Percentiles rank a stretch among this genome's conserved stretches.
Conservation (phyloP, 306 rosid species). For the Neltuma alba region DNA sequence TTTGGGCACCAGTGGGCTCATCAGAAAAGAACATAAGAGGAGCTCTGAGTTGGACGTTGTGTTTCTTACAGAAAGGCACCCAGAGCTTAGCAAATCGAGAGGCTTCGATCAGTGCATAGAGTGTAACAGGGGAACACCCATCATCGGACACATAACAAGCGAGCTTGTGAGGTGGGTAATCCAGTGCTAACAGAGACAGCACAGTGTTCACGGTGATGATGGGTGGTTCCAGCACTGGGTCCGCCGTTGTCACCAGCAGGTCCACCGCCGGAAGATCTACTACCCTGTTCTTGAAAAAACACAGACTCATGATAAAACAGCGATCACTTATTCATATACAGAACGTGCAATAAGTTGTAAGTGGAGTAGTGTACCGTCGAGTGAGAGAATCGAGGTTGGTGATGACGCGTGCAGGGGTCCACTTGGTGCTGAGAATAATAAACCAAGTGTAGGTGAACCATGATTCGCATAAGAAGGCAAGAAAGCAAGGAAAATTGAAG, state of each 20-base stretch:
- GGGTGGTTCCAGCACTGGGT: constrained; percentile 68
- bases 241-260: constrained; percentile 77
- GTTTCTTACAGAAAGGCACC: constrained; percentile 71
- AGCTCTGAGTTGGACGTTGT: constrained; percentile 61
- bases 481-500: constrained; percentile 46
- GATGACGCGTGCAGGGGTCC: constrained; percentile 52
- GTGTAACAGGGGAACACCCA: constrained; percentile 58
- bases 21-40: constrained; percentile 61
- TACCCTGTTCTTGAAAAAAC: constrained; percentile 31
- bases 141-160: constrained; percentile 89
- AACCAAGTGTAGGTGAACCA: constrained; percentile 61
- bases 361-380: constrained; percentile 33
- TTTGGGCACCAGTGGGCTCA: neutral
- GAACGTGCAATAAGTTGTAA: neutral
- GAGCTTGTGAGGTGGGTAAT: constrained; percentile 71
- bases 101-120: constrained; percentile 58
- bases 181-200: constrained; percentile 67
- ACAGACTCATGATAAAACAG: neutral
- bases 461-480: constrained; percentile 65
- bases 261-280: constrained; percentile 68
- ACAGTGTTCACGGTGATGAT: constrained; percentile 69
- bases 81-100: constrained; percentile 60
- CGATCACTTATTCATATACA: neutral
- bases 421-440: constrained; percentile 41
- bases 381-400: constrained; percentile 54